Conservation (phyloP, 768 basidiomycete species). For the Agrocybe praecox region DNA sequence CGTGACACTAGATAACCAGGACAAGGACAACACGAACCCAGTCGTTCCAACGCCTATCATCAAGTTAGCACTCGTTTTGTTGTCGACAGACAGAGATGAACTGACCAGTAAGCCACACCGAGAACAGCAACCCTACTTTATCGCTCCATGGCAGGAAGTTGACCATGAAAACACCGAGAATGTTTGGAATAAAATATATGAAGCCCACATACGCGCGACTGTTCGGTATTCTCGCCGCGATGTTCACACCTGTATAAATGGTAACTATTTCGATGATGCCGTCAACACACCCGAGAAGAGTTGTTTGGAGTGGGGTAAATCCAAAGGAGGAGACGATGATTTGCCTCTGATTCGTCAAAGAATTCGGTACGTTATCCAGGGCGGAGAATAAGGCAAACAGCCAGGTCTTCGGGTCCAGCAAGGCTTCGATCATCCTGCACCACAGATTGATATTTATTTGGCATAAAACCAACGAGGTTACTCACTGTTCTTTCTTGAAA, state of each 20-base stretch:
- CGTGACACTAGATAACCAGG: conserved; percentile 68
- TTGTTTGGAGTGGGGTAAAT: conserved; percentile 64
- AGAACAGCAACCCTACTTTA: conserved; percentile 65
- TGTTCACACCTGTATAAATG: conserved; percentile 64
- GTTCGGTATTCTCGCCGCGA: conserved; percentile 59
- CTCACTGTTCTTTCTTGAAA: conserved; percentile 80
- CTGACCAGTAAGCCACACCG: conserved; percentile 54
- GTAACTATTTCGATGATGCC: conserved; percentile 69
- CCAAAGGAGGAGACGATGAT: conserved; percentile 72
- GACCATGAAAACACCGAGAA: conserved; percentile 63
- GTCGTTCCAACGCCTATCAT: conserved; percentile 49
- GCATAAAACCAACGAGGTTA: conserved; percentile 9
- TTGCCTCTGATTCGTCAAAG: conserved; percentile 61
- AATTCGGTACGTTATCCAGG: conserved; percentile 66
- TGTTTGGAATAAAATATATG: conserved; percentile 65
- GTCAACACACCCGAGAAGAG: conserved; percentile 67
- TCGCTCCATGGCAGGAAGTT: conserved; percentile 67
- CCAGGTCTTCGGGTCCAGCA: conserved; percentile 75
- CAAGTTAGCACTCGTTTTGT: background rate
- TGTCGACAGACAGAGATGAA: background rate
- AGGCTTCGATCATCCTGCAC: conserved; percentile 65
- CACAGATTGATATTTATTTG: background rate
- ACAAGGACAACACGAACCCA: conserved; percentile 59
- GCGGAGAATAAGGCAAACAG: conserved; percentile 71
- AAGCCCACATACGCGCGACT: conserved; percentile 64